Conservation (phyloP, 805 yeast genomes). For the Saccharomyces paradoxus region DNA sequence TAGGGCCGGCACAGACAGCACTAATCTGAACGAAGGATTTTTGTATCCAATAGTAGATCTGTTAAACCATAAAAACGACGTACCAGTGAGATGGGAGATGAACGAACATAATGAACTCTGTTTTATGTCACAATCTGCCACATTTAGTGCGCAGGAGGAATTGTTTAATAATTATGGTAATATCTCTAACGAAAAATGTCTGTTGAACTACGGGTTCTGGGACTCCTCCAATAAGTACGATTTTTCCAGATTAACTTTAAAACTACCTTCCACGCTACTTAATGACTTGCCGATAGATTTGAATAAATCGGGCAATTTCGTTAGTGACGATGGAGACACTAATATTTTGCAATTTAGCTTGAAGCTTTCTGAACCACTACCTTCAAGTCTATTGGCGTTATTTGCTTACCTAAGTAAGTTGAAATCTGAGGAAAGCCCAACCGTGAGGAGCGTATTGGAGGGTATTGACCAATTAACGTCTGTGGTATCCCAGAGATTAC, state of each 20-base stretch:
- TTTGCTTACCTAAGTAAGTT: slow-evolving; percentile 48
- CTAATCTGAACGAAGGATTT: slow-evolving; percentile 48
- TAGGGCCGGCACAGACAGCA: slow-evolving; percentile 21
- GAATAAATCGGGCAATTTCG: slow-evolving; percentile 35
- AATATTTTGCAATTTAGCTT: slow-evolving; percentile 34
- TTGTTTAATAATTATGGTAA: slow-evolving; percentile 79
- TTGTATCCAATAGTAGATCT: slow-evolving; percentile 72
- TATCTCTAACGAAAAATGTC: slow-evolving; percentile 75
- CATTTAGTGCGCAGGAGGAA: slow-evolving; percentile 41
- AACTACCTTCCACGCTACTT: slow-evolving; percentile 33
- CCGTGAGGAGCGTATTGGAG: slow-evolving; percentile 50
- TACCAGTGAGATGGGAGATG: slow-evolving; percentile 57
- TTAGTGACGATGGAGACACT: slow-evolving; percentile 22
- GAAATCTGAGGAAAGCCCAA: slow-evolving; percentile 39
- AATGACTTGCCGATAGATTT: slow-evolving; percentile 31
- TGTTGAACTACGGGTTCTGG: slow-evolving; percentile 76
- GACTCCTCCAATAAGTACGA: slow-evolving; percentile 51
- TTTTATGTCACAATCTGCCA: slow-evolving; percentile 19
- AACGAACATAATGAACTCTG: slow-evolving; percentile 9
- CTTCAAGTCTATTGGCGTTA: slow-evolving; percentile 41
- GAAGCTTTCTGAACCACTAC: slow-evolving; percentile 30
- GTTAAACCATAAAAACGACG: slow-evolving; percentile 58
- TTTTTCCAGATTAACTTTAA: slow-evolving; percentile 49
- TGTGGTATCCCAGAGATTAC: slow-evolving; percentile 45
- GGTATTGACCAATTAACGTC: slow-evolving; percentile 48